Percentiles rank a stretch among this genome's conserved stretches.
Evolutionary conservation across 805 yeast genomes (phyloP).

Genomic region (Myxozyma melibiosi): DNA sequence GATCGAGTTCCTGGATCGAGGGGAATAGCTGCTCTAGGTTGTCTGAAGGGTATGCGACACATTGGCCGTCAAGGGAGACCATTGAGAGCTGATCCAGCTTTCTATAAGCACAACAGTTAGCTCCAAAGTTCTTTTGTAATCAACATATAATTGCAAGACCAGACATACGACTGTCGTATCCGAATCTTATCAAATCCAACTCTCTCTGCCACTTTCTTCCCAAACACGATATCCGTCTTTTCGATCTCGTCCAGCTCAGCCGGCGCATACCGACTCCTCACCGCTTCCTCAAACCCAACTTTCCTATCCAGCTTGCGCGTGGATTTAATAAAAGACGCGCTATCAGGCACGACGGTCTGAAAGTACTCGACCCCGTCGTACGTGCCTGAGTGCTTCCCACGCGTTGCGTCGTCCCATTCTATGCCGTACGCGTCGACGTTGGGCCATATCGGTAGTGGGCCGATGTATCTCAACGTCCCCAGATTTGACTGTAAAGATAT

Average conservation of each 20-base stretch:
- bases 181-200: slow-evolving; percentile 61
- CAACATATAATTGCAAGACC: not conserved
- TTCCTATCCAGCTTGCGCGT: slow-evolving; percentile 39
- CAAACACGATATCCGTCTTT: slow-evolving; percentile 49
- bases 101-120: not conserved
- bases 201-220: slow-evolving; percentile 60
- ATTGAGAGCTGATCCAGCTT: slow-evolving; percentile 50
- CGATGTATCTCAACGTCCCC: slow-evolving; percentile 67
- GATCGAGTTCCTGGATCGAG: slow-evolving; percentile 48
- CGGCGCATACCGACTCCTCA: slow-evolving; percentile 53
- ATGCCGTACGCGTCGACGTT: slow-evolving; percentile 63
- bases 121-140: not conserved
- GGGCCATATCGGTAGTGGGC: slow-evolving; percentile 67
- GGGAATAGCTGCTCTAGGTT: slow-evolving; percentile 19
- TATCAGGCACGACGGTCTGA: slow-evolving; percentile 41
- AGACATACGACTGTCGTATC: slow-evolving; percentile 13
- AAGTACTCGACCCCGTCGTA: slow-evolving; percentile 62
- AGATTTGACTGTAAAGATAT: slow-evolving; percentile 21
- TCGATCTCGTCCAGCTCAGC: slow-evolving; percentile 38
- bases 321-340: slow-evolving; percentile 68
- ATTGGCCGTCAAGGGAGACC: slow-evolving; percentile 53
- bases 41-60: slow-evolving; percentile 39
- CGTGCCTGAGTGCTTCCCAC: slow-evolving; percentile 76
- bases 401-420: slow-evolving; percentile 75
- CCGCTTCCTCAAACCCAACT: slow-evolving; percentile 50